These are phyloP conservation scores for Fusarium foetens DNA, from an alignment of 2,329 filamentous ascomycete genomes.

Conservation along the genomic window DNA sequence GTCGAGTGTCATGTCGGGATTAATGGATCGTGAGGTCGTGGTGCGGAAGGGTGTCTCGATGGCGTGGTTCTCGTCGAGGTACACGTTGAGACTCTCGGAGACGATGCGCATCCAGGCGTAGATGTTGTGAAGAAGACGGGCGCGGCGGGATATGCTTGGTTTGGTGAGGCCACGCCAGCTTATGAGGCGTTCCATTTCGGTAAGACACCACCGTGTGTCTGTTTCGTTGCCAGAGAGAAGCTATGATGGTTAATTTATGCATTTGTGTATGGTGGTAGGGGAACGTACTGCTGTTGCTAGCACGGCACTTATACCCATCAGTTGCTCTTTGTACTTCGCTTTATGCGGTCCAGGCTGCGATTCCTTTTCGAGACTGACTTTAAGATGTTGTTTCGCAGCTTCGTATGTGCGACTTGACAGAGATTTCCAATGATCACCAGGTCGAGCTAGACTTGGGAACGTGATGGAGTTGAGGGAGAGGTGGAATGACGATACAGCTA, in stretches of 20 bases:
- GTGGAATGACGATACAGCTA: slow-evolving; percentile 36
- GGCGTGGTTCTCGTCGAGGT: slow-evolving; percentile 22
- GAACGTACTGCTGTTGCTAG: slow-evolving; percentile 31
- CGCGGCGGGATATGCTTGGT: slow-evolving; percentile 34
- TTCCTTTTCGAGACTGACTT: slow-evolving; percentile 35
- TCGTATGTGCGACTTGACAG: slow-evolving; percentile 28
- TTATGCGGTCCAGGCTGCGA: slow-evolving; percentile 27
- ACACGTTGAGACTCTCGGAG: slow-evolving; percentile 35
- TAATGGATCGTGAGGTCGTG: neutral
- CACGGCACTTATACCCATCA: slow-evolving; percentile 36
- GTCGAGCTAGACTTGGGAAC: slow-evolving; percentile 4
- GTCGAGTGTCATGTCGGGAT: slow-evolving; percentile 30
- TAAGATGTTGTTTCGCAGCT: slow-evolving; percentile 38
- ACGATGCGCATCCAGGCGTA: slow-evolving; percentile 43
- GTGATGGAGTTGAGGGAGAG: slow-evolving; percentile 24
- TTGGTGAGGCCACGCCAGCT: slow-evolving; percentile 34
- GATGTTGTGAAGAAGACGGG: slow-evolving; percentile 34
- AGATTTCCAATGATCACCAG: slow-evolving; percentile 19
- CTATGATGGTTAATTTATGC: accelerated
- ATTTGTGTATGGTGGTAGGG: accelerated
- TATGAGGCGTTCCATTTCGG: slow-evolving; percentile 37
- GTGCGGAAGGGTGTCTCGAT: slow-evolving; percentile 18
- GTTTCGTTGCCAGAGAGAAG: slow-evolving; percentile 30
- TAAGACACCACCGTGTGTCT: slow-evolving; percentile 36
- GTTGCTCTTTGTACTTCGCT: slow-evolving; percentile 38